Evolutionary conservation across 2,329 filamentous ascomycete genomes (phyloP), one percentile per base, ranked within the genome.

Genomic region (Lithohypha guttulata): DNA sequence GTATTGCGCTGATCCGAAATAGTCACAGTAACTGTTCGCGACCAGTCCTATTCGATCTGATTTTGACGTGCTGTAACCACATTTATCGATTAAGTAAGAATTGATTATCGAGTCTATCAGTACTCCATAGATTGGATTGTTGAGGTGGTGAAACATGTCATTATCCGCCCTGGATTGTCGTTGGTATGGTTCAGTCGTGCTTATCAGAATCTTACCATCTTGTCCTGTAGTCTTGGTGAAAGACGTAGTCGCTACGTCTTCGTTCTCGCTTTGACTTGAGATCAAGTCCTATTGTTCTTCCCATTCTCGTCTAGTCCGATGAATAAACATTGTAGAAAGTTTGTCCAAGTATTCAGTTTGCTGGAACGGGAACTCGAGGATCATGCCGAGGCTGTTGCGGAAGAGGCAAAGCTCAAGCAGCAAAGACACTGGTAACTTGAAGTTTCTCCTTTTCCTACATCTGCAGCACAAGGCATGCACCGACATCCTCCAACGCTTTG

Each of bases 111-210:
- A 87, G 64, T 96, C 89, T 59, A 93, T 91, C 41, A 93, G 70
- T 46, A 82, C 80, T 53, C 83, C 83, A 61, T 94, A 94, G 39
- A 91, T 71, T 27, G 79, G 82, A 57, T 93, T 94, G 64, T 94
- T 94, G 69, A 93, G 77, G 58, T 96, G 89, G 44, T 84, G 73
- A 60, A 91, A 94, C 83, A 93, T 91, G 64, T 94, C 86, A 57
- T 93, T 93, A 61, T 94, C 86, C 58, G 76, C 79, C 84, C 84
- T 87, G n/a, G n/a, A 11, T 36, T 26, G 17, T 20, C 4, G 13
- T 13, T 18, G 17, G 22, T 5, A 11, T 7, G 14, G 8, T 2
- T 3, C 8, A 13, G n/a, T 5, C 9, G n/a, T 3, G 20, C 14
- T 4, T 26, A 6, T 29, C 8, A 3, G 11, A 7, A 7, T 9